Evolutionary conservation across 495 filamentous ascomycete species (phyloP).

Genomic region (Tuber indicum): DNA sequence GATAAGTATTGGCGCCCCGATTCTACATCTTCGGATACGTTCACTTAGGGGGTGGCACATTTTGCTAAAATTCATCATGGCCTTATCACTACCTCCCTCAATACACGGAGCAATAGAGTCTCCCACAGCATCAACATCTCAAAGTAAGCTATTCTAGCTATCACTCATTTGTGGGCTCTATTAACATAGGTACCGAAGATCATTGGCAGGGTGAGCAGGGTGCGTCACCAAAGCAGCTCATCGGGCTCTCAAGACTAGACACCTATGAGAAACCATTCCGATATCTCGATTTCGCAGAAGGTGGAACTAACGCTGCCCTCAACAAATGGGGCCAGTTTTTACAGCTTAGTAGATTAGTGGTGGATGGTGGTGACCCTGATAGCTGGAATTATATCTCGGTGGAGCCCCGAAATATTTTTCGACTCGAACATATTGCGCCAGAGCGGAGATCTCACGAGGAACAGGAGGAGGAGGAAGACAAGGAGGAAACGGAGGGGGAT

Average conservation of each 20-base stretch:
- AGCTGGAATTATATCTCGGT: not conserved
- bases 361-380: not conserved
- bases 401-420: not conserved
- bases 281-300: constrained; percentile 1
- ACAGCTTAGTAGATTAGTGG: not conserved
- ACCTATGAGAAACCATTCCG: not conserved
- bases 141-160: not conserved
- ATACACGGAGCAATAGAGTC: not conserved
- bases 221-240: no score
- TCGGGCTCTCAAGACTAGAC: not conserved
- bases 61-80: no score
- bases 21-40: no score
- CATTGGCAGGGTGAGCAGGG: not conserved
- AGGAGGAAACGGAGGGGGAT: no score
- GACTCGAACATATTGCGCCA: not conserved
- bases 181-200: not conserved
- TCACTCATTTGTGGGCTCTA: not conserved
- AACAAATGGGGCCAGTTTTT: constrained; percentile 1
- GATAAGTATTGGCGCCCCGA: no score
- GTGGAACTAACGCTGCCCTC: not conserved
- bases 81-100: no score
- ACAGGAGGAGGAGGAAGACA: no score
- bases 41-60: no score
- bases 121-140: not conserved
- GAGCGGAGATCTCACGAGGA: not conserved